Conservation (phyloP, 176 grass and related monocot genomes). For the Areca catechu region DNA sequence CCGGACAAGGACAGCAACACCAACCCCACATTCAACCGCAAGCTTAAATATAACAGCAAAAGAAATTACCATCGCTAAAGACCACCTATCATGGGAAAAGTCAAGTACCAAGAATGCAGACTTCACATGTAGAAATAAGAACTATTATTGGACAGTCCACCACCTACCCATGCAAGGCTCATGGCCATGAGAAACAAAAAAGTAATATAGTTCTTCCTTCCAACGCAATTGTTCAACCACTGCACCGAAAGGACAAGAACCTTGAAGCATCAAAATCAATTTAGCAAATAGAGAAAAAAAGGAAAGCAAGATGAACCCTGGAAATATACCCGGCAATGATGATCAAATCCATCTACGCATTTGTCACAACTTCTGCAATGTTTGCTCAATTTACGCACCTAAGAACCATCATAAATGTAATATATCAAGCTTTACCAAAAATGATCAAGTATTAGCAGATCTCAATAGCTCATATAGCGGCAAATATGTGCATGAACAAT, state of each 20-base stretch:
- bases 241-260: constrained; percentile 2
- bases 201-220: constrained; percentile 18
- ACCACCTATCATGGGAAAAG: not conserved
- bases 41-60: constrained; percentile 6
- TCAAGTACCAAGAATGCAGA: not conserved
- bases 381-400: constrained; percentile 18
- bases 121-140: not conserved
- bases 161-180: constrained; percentile 25
- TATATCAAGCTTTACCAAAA: not conserved
- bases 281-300: not conserved
- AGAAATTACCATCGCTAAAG: not conserved
- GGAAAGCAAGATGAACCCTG: constrained; percentile 1
- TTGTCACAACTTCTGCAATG: constrained; percentile 25
- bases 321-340: constrained; percentile 15
- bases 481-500: too few species aligned
- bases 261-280: not conserved
- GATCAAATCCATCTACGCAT: constrained; percentile 26
- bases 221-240: constrained; percentile 27
- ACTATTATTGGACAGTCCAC: not conserved
- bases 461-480: too few species aligned
- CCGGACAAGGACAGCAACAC: constrained; percentile 16
- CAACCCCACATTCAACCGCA: constrained; percentile 20
- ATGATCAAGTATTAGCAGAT: too few species aligned
- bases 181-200: constrained; percentile 13
- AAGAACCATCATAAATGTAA: not conserved